These are phyloP conservation scores for Dothideomycetidae sp. DNA, from an alignment of 2,329 filamentous ascomycete species.

Conservation along the genomic window DNA sequence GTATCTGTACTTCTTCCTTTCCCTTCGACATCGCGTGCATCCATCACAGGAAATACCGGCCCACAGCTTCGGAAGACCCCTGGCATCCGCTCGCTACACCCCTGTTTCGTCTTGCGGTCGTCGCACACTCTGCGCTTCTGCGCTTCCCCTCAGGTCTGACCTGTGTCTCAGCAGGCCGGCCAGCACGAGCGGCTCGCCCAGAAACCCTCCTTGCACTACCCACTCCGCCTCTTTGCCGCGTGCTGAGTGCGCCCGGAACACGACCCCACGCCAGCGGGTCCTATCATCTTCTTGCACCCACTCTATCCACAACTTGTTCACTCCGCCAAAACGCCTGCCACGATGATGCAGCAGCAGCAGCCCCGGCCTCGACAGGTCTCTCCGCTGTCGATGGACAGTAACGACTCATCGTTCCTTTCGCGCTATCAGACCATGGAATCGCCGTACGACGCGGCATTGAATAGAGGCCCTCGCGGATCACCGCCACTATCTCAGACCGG, in stretches of 20 bases:
- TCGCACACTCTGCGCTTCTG: conserved; percentile 3
- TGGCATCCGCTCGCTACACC: background rate
- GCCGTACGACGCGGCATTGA: conserved; percentile 13
- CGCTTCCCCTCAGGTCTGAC: conserved; percentile 3
- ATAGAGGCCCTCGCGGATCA: conserved; percentile 17
- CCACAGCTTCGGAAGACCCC: background rate
- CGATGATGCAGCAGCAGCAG: conserved; percentile 9
- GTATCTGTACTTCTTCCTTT: background rate
- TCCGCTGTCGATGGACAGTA: conserved; percentile 66
- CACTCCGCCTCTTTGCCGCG: background rate
- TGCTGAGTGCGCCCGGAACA: background rate
- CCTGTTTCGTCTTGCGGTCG: conserved; percentile 7
- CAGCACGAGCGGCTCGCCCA: background rate
- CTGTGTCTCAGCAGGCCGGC: conserved; percentile 5
- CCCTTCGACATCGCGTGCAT: background rate
- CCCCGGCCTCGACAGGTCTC: conserved; percentile 37
- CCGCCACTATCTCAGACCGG: conserved; percentile 27
- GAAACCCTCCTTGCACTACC: conserved; percentile 1
- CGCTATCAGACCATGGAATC: conserved; percentile 47
- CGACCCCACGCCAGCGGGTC: background rate
- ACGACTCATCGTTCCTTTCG: conserved; percentile 62
- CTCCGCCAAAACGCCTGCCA: background rate
- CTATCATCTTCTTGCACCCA: conserved; percentile 2
- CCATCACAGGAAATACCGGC: background rate
- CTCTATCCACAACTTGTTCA: conserved; percentile 3